phyloP scores from a whole-genome alignment of 179 eudicot species.

The Actinidia chinensis region DNA sequence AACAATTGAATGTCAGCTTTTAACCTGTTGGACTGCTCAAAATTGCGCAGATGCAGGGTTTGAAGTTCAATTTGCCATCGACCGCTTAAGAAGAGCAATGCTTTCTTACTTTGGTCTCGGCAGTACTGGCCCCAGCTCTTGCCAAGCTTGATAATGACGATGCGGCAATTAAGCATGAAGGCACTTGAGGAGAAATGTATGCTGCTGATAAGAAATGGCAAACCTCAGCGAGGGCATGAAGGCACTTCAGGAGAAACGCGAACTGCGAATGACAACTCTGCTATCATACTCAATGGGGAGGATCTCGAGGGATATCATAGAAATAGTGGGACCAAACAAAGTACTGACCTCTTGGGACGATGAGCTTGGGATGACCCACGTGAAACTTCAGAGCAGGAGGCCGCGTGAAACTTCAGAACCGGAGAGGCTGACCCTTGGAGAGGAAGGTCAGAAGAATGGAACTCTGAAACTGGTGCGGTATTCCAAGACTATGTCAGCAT shows the following conservation, averaged over 20 bases:
- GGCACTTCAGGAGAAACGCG: no score
- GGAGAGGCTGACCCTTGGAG: no score
- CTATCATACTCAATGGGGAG: no score
- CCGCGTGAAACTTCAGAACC: no score
- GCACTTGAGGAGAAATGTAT: neutral
- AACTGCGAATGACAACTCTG: no score
- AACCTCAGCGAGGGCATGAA: no score
- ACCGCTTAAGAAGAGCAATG: neutral
- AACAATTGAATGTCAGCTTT: neutral
- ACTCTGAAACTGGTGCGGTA: no score
- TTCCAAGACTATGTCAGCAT: no score
- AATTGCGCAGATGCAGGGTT: neutral
- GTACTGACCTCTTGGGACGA: neutral
- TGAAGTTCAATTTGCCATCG: neutral
- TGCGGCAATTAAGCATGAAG: neutral
- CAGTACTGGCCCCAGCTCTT: neutral
- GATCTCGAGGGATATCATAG: neutral
- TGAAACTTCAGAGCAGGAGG: no score
- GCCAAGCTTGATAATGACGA: neutral
- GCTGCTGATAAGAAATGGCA: neutral
- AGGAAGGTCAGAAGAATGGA: no score
- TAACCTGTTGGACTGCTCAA: neutral
- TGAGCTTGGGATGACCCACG: no score
- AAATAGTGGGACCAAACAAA: neutral
- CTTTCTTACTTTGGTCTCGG: neutral